These are phyloP conservation scores for Monosiga brevicollis DNA, from an alignment of 78 protist genomes.

Conservation along the genomic window DNA sequence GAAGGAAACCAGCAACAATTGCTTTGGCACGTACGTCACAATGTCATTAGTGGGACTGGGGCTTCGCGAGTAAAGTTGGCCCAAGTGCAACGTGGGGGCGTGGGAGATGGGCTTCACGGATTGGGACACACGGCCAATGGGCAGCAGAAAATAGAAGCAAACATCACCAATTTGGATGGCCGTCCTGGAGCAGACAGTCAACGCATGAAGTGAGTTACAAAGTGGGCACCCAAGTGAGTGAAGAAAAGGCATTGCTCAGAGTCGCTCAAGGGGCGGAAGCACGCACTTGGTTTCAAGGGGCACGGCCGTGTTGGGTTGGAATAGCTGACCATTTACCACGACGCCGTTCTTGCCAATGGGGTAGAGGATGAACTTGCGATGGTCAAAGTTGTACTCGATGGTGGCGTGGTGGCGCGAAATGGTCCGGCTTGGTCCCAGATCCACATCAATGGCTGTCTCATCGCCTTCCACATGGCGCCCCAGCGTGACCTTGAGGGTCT, in stretches of 20 bases:
- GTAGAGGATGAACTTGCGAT: constrained; percentile 4
- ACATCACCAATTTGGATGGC: constrained; percentile 11
- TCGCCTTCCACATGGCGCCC: constrained; percentile 7
- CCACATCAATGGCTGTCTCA: constrained; percentile 1
- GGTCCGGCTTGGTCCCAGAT: constrained; percentile 3
- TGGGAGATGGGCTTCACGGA: neutral
- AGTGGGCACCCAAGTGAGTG: neutral
- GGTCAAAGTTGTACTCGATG: constrained; percentile 8
- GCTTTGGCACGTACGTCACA: no score
- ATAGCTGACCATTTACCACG: neutral
- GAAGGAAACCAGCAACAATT: no score
- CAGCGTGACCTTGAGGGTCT: constrained; percentile 14
- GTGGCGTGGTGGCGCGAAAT: constrained; percentile 20
- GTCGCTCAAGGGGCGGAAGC: no score
- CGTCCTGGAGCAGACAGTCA: neutral
- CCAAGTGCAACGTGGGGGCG: neutral
- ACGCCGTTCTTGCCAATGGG: constrained; percentile 23
- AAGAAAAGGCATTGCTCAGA: neutral
- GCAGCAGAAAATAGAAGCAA: constrained; percentile 8
- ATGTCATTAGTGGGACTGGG: no score
- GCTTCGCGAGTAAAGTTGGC: neutral
- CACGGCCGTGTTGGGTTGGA: neutral
- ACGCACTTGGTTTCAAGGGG: neutral
- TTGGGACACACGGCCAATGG: constrained; percentile 13
- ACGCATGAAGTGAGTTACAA: neutral